phyloP scores from a whole-genome alignment of 164 flowering plant species.

The Vitis riparia region DNA sequence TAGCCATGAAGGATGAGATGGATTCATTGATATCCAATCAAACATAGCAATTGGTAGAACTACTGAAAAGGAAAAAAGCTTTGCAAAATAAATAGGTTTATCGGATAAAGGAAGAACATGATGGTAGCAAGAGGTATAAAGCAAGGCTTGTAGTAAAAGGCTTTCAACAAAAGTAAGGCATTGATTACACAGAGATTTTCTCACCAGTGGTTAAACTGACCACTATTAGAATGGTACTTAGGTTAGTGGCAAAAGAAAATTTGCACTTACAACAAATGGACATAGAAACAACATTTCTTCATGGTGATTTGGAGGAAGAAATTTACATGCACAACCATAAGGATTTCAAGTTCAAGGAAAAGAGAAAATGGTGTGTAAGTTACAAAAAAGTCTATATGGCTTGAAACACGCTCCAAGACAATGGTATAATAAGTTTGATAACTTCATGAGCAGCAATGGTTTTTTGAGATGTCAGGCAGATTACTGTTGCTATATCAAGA shows the following conservation, averaged over 20 bases:
- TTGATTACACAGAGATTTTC: constrained; percentile 7
- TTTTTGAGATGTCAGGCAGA: background rate
- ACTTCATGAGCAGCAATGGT: background rate
- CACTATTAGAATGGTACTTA: background rate
- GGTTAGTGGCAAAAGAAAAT: background rate
- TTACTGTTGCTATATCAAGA: constrained; percentile 6
- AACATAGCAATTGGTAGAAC: background rate
- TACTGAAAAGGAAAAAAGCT: constrained; percentile 1
- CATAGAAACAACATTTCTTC: constrained; percentile 1
- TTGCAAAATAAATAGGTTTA: constrained; percentile 12
- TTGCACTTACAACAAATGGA: constrained; percentile 5
- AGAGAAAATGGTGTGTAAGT: constrained; percentile 2
- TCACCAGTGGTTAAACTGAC: constrained; percentile 9
- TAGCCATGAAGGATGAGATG: background rate
- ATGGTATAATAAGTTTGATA: too few relatives aligned
- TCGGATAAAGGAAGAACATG: constrained; percentile 6
- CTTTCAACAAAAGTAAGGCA: constrained; percentile 5
- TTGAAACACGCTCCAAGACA: too few relatives aligned
- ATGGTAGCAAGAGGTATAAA: constrained; percentile 4
- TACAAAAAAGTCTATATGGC: background rate
- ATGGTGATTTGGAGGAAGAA: background rate
- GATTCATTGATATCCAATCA: background rate
- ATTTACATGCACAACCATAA: background rate
- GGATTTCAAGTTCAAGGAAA: constrained; percentile 3
- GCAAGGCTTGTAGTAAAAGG: constrained; percentile 6